Evolutionary conservation across 352 stramenopile genomes (phyloP), one percentile per base, ranked within the genome.

Genomic region (Globisporangium emineosum): DNA sequence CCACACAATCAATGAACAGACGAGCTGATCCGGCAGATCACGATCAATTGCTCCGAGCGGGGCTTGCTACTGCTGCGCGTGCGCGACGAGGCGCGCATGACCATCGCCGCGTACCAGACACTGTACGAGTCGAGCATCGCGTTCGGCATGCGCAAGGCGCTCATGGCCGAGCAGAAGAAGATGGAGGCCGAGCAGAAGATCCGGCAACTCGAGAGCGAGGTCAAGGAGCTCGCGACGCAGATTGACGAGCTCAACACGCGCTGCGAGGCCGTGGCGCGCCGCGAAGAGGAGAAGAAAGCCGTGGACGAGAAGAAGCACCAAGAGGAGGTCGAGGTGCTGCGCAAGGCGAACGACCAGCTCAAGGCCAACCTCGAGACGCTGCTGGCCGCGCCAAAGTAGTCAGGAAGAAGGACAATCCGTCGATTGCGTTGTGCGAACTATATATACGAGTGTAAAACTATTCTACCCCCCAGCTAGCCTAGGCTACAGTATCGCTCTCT

Each of bases 61-160:
- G 91, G 92, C 12, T 68, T 98, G 33, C 71, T 98, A 40, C 70
- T 97, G 35, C 72, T 98, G 52, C 84, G 91, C 13, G 90, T 97
- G 35, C 80, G 93, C 30, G 90, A 98, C 65, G 92, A 98, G 65
- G 90, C 93, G 40, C 79, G 89, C 17, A 97, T 97, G 91, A 97
- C 90, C 4, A 96, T 97, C 66, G 84, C 88, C 15, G 90, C 92
- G 15, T 98, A 98, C 64, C 89, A 97, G 72, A 97, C 89, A 19
- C 69, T 98, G 57, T 98, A 98, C 69, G 91, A 98, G 70, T 93
- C 78, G 21, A 93, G 78, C 47, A 97, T 98, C 53, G 91, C 92
- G 13, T 98, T 97, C 63, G 92, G 91, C 33, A 97, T 98, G 81
- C 85, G 93, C 64, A 98, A 98, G 72, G 91, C 93, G 27, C 77